Evolutionary conservation across 768 basidiomycete genomes (phyloP).

Genomic region (Naganishia randhawae): DNA sequence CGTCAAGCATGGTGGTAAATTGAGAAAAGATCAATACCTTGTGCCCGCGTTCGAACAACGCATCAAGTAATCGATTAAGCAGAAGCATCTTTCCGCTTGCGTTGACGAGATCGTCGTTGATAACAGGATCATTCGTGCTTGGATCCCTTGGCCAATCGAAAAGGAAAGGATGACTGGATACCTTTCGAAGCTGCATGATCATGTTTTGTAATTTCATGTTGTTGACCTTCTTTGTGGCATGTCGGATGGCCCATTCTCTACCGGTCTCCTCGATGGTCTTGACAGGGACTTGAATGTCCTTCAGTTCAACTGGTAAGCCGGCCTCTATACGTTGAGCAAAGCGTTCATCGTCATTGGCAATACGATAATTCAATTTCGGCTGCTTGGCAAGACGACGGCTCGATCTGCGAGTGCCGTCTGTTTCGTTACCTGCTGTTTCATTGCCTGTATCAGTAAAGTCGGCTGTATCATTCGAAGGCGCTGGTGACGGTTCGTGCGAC

Average conservation of each 20-base stretch:
- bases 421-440: conserved; percentile 37
- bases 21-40: conserved; percentile 74
- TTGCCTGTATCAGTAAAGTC: conserved; percentile 7
- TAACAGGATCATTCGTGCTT: conserved; percentile 59
- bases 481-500: conserved; percentile 20
- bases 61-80: conserved; percentile 78
- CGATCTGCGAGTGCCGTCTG: conserved; percentile 32
- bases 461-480: conserved; percentile 7
- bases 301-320: conserved; percentile 42
- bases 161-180: conserved; percentile 78
- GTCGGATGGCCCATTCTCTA: conserved; percentile 59
- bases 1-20: conserved; percentile 93
- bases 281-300: conserved; percentile 39
- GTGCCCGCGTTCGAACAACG: conserved; percentile 72
- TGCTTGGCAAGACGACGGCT: conserved; percentile 36
- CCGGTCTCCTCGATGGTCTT: conserved; percentile 60
- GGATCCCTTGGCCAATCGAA: conserved; percentile 78
- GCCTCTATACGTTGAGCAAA: conserved; percentile 48
- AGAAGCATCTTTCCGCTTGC: conserved; percentile 97
- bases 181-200: conserved; percentile 96
- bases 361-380: conserved; percentile 41
- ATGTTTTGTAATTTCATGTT: conserved; percentile 91
- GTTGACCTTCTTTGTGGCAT: conserved; percentile 72
- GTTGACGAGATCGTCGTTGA: conserved; percentile 76
- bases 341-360: conserved; percentile 48